phyloP scores from a whole-genome alignment of 495 filamentous ascomycete species.

The Daldinia caldariorum region DNA sequence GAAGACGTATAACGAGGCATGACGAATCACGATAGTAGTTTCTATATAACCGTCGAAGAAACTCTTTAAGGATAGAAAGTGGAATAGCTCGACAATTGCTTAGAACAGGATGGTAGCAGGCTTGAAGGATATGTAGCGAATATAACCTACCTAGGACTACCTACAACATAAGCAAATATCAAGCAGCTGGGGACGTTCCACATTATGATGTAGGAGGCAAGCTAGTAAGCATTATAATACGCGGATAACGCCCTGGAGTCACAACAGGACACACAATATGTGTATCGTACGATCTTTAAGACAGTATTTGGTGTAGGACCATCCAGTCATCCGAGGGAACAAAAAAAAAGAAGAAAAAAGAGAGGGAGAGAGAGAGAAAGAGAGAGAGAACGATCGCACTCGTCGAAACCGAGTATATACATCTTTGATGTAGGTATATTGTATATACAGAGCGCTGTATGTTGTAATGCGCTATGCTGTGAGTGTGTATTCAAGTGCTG shows the following conservation, averaged over 20 bases:
- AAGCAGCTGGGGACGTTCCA: background rate
- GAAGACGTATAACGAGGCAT: slow-evolving; percentile 36
- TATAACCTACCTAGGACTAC: background rate
- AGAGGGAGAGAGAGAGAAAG: no score
- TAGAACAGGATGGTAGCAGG: background rate
- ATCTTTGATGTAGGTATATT: no score
- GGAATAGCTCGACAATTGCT: background rate
- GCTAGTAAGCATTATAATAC: background rate
- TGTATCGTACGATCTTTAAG: background rate
- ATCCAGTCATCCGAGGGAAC: background rate
- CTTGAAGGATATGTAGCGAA: background rate
- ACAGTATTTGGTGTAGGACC: background rate
- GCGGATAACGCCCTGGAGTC: background rate
- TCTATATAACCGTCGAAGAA: background rate
- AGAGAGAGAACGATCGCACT: no score
- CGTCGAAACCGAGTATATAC: no score
- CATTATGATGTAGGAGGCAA: background rate
- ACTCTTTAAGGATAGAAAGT: background rate
- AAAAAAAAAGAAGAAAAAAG: no score
- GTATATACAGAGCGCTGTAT: no score
- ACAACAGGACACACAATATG: background rate
- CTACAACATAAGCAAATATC: background rate
- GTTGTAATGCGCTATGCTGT: no score
- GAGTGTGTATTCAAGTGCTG: no score
- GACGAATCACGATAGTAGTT: background rate